These are phyloP conservation scores for Batkoa obscura DNA, from an alignment of 371 early-diverging fungal genomes.

Conservation along the genomic window DNA sequence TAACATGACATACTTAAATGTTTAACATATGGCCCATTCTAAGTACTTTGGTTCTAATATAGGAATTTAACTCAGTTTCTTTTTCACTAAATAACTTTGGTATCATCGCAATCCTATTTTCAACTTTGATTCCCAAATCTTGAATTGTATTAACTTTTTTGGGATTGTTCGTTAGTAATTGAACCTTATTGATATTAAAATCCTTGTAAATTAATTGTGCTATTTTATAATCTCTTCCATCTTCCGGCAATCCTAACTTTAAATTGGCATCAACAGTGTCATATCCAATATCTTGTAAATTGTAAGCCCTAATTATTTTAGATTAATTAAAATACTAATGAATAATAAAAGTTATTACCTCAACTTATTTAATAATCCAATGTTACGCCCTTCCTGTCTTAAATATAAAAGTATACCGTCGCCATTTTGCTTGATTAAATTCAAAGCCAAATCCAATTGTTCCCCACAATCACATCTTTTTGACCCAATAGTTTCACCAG, in stretches of 20 bases:
- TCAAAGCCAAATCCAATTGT: conserved; percentile 85
- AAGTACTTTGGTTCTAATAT: conserved; percentile 62
- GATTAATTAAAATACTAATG: not conserved
- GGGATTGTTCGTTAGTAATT: conserved; percentile 87
- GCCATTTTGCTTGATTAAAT: conserved; percentile 57
- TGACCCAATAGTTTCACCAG: conserved; percentile 85
- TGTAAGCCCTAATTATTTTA: conserved; percentile 56
- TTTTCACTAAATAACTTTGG: conserved; percentile 49
- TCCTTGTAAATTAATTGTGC: conserved; percentile 79
- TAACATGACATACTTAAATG: no score
- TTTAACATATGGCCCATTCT: conserved; percentile 77
- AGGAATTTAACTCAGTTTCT: conserved; percentile 45
- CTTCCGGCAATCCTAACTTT: conserved; percentile 71
- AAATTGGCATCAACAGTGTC: conserved; percentile 90
- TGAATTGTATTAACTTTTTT: conserved; percentile 73
- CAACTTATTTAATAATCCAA: conserved; percentile 82
- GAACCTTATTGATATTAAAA: conserved; percentile 38
- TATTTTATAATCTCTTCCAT: conserved; percentile 80
- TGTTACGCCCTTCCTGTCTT: conserved; percentile 90
- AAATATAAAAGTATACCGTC: conserved; percentile 83
- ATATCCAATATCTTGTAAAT: conserved; percentile 85
- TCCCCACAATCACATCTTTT: conserved; percentile 92
- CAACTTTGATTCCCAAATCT: conserved; percentile 46
- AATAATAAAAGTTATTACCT: conserved; percentile 25
- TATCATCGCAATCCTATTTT: conserved; percentile 72